phyloP scores from a whole-genome alignment of 768 basidiomycete species.

The Suillus brevipes region DNA sequence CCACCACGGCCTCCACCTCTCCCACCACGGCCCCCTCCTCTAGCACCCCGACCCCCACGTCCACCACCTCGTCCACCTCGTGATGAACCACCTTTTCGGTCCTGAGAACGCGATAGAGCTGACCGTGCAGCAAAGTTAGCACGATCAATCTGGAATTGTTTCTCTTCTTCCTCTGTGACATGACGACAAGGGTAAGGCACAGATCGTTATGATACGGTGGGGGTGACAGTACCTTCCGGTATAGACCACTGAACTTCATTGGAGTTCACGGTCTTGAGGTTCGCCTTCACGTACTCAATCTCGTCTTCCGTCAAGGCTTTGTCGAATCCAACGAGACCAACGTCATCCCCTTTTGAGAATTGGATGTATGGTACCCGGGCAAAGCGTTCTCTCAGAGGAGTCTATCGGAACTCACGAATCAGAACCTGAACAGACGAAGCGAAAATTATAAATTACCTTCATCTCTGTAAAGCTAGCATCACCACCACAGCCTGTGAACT shows the following conservation, averaged over 20 bases:
- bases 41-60: constrained; percentile 30
- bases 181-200: constrained; percentile 7
- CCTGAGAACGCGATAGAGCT: constrained; percentile 39
- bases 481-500: constrained; percentile 52
- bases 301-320: constrained; percentile 73
- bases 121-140: constrained; percentile 67
- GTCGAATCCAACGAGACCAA: constrained; percentile 55
- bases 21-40: constrained; percentile 38
- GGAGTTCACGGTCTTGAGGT: constrained; percentile 62
- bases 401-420: constrained; percentile 24
- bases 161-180: constrained; percentile 68
- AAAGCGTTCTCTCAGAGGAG: constrained; percentile 49
- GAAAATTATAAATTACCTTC: constrained; percentile 36
- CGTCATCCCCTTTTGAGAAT: constrained; percentile 44
- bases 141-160: constrained; percentile 71
- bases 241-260: constrained; percentile 65
- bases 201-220: background rate
- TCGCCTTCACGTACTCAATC: constrained; percentile 64
- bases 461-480: constrained; percentile 65
- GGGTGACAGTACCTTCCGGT: constrained; percentile 50
- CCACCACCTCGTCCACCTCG: constrained; percentile 49
- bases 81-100: constrained; percentile 35
- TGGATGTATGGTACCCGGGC: constrained; percentile 48
- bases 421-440: constrained; percentile 1
- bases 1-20: constrained; percentile 32